Percentiles rank a stretch among this genome's conserved stretches.
phyloP scores from a whole-genome alignment of 495 filamentous ascomycete species.

The Neurospora hispaniola region DNA sequence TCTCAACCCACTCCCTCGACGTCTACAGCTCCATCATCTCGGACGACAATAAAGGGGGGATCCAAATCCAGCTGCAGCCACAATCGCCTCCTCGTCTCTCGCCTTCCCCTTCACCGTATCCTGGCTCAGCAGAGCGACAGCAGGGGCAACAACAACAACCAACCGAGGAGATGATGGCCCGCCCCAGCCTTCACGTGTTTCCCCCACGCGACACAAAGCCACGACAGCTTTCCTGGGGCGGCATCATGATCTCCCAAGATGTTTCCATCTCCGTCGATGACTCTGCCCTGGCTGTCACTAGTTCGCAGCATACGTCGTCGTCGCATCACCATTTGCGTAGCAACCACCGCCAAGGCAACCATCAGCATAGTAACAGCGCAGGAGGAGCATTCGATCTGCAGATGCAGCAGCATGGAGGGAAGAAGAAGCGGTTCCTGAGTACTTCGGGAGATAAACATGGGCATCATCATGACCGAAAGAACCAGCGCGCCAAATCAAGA shows the following conservation, averaged over 20 bases:
- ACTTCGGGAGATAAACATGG: not conserved
- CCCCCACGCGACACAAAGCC: slow-evolving; percentile 19
- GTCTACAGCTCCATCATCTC: slow-evolving; percentile 3
- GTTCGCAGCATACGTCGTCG: not conserved
- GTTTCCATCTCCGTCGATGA: slow-evolving; percentile 24
- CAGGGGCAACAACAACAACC: not conserved
- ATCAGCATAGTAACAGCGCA: not conserved
- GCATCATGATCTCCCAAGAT: slow-evolving; percentile 34
- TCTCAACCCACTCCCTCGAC: slow-evolving; percentile 2
- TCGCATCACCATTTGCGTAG: not conserved
- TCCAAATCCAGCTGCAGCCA: not conserved
- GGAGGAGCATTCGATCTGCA: not conserved
- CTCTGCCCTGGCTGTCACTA: not conserved
- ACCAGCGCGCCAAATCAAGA: not conserved
- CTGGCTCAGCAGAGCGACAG: not conserved
- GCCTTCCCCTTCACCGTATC: not conserved
- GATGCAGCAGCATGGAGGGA: not conserved
- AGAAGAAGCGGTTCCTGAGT: not conserved
- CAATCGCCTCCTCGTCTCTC: not conserved
- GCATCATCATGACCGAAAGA: not conserved
- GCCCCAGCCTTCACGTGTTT: not conserved
- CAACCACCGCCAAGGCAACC: not conserved
- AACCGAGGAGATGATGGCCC: not conserved
- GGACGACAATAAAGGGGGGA: not conserved
- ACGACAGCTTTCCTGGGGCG: slow-evolving; percentile 15